These are phyloP conservation scores for Neobulgaria alba DNA, from an alignment of 2,329 filamentous ascomycete species.

Conservation along the genomic window DNA sequence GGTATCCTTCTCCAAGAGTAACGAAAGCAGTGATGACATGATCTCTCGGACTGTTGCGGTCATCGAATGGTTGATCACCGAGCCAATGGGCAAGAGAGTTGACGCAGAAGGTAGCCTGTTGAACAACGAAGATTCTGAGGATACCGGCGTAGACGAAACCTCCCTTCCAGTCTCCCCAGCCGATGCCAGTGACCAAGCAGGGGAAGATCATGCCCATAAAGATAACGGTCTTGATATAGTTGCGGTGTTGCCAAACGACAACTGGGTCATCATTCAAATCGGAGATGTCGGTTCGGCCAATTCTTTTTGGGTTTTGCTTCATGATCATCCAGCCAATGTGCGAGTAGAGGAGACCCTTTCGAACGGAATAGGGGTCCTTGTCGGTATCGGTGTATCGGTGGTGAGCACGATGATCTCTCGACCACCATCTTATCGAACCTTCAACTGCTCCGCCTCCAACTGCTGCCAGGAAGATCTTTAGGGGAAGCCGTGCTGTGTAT, in stretches of 20 bases:
- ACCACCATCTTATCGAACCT: constrained; percentile 85
- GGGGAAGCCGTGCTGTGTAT: constrained; percentile 67
- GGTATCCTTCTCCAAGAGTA: constrained; percentile 82
- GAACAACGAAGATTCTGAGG: constrained; percentile 79
- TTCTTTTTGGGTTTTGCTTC: constrained; percentile 86
- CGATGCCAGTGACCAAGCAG: constrained; percentile 63
- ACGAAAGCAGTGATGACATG: constrained; percentile 79
- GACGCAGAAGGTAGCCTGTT: constrained; percentile 89
- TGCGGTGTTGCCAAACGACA: constrained; percentile 79
- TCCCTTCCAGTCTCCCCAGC: constrained; percentile 74
- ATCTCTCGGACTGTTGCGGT: constrained; percentile 84
- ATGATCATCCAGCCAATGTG: constrained; percentile 88
- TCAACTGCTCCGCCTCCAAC: constrained; percentile 77
- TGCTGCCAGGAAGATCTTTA: constrained; percentile 75
- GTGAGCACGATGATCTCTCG: constrained; percentile 76
- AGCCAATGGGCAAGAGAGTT: constrained; percentile 89
- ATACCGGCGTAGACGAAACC: constrained; percentile 82
- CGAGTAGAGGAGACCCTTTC: constrained; percentile 78
- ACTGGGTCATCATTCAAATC: constrained; percentile 81
- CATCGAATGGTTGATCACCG: constrained; percentile 85
- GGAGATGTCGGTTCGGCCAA: constrained; percentile 80
- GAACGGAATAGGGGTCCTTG: constrained; percentile 85
- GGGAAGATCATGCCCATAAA: constrained; percentile 72
- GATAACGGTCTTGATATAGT: constrained; percentile 75
- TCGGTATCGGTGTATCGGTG: constrained; percentile 90